Base-by-base conservation (phyloP, 148 eudicot species). In the Hydrangea macrophylla region DNA sequence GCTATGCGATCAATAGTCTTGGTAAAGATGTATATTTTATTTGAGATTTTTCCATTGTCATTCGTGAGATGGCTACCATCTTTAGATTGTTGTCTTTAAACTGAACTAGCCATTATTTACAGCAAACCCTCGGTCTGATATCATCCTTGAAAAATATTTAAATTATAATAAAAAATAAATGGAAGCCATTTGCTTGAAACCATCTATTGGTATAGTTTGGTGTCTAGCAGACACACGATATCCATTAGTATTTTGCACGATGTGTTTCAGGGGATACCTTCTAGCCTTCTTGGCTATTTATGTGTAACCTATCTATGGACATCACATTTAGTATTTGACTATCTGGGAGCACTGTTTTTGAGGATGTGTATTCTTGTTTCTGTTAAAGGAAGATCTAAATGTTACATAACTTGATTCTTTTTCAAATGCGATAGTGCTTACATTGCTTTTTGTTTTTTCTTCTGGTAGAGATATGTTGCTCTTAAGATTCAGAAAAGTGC, bases 401-500 rank as follows among this genome's bases (percentile, higher is more conserved):
- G n/a, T 67, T 26, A 55, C 20, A 17, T 28, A 6, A 55, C 35
- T 18, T 55, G 26, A n/a, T 17, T 68, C n/a, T n/a, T 36, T 15
- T 66, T 23, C 53, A 13, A 22, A 7, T 20, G 53, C 45, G 13
- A 8, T 51, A 32, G 32, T 32, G 53, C 62, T 42, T 32, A 56
- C 12, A 18, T 27, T 69, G 58, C 48, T 59, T 53, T 6, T 36
- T n/a, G n/a, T n/a, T n/a, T n/a, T 60, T 42, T 54, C 50, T 51
- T 50, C 54, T 69, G 65, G 51, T 70, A 94, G 98, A 72, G 44
- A 24, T 94, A 77, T 54, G 96, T 94, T 62, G 98, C 96, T 63
- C 79, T 94, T 76, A 94, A 94, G 80, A 94, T 94, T 70, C 98
- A 94, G 80, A 94, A 90, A 83, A 94, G 98, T 84, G 92, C 97